Conservation (phyloP, 129 eudicot genomes). For the Flaveria sonorensis region DNA sequence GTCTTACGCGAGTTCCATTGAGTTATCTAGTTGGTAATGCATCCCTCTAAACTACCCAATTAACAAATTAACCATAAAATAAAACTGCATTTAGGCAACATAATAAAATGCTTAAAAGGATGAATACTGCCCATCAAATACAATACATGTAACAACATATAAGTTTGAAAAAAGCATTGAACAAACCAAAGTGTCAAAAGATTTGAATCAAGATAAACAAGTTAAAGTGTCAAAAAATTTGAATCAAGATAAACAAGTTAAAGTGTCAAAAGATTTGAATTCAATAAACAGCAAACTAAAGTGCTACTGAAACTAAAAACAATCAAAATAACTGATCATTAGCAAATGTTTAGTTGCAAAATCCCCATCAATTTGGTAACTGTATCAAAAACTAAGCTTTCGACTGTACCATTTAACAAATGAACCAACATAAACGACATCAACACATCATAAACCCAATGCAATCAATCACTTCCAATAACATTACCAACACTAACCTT, state of each 20-base stretch:
- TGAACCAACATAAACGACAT: neutral
- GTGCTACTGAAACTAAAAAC: no score
- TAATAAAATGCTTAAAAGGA: neutral
- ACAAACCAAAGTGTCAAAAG: neutral
- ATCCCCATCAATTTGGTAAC: no score
- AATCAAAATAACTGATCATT: no score
- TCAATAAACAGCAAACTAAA: neutral
- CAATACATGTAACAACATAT: neutral
- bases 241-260: neutral
- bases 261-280: neutral
- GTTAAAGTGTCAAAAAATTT: neutral
- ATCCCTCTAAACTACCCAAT: no score
- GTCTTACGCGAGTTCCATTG: no score
- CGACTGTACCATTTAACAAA: neutral
- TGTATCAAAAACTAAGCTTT: no score
- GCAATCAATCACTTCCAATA: neutral
- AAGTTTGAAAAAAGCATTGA: neutral
- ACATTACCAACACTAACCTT: slow-evolving; percentile 50
- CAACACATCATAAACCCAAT: neutral
- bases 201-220: neutral
- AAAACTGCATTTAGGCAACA: slow-evolving; percentile 24
- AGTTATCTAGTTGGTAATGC: no score
- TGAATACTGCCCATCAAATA: neutral
- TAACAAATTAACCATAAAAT: neutral
- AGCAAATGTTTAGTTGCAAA: no score